Base-by-base conservation (phyloP, 1,139 yeast species). In the Pichia sp. region DNA sequence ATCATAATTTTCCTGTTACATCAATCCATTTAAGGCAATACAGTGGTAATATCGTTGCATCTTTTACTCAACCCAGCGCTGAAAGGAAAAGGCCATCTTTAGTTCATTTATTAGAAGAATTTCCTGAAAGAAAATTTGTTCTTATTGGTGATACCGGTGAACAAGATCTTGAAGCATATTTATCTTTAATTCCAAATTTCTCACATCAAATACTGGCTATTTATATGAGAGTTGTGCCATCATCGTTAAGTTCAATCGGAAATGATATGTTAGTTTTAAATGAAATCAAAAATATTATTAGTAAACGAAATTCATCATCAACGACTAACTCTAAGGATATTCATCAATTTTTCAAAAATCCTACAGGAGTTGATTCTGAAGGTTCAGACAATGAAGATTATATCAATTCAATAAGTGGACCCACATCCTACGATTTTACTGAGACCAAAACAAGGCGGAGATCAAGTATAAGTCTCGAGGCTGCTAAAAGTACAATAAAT, bases 131-230 rank as follows among this genome's bases (percentile, higher is more conserved):
- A 50, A 77, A 74, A 53, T 91, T 91, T 56, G 69, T 91, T 18
- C 68, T 95, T 42, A 72, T 91, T 21, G 99, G 99, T 18, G 99
- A 93, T 59, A 82, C 96, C 2, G 97, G 98, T 2, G 98, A 93
- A 58, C 80, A 81, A 48, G 99, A 93, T 62, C 67, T 91, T 36
- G 98, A 93, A 56, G 95, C 97, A 0, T 93, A 91, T 57, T 72
- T 77, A 5, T 83, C 82, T 31, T 63, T 86, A 30, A 86, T 95
- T 0, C 61, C 64, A 30, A 52, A 60, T 24, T 77, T 66, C 52
- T 94, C 95, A 0, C 63, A 67, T 6, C 81, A 76, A 49, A 68
- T 91, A 1, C 51, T 72, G 24, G 93, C 84, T 1, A 85, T 93
- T 6, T 88, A 79, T 58, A 84, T 93, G 34, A 68, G 98, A 40